Evolutionary conservation across 345 rosid species (phyloP), one percentile per base, ranked within the genome.

Genomic region (Eutrema japonicum): DNA sequence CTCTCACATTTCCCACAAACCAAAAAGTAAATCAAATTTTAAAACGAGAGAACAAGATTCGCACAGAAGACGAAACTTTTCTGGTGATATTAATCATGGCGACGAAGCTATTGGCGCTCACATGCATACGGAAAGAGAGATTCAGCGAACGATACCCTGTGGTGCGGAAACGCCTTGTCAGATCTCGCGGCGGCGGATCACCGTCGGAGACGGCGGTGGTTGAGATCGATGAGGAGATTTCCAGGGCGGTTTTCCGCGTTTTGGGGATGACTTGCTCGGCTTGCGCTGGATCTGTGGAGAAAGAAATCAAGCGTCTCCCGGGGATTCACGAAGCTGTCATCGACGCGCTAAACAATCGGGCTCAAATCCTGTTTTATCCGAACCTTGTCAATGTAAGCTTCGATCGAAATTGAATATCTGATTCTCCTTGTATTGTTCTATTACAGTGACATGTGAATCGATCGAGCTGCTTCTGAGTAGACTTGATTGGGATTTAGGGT

Each of bases 281-380:
- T 35, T 93, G 98, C 52, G 96, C 97, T 5, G 98, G 92, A 22
- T 93, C 98, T 29, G 87, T 90, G 32, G 98, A 93, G 83, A 93
- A 93, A 74, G 96, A 92, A 26, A 65, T 93, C 75, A 93, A 93
- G 66, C 79, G 98, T 65, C 91, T 93, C n/a, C 84, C 94, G 0
- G 98, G 98, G 4, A 88, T 91, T 6, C 80, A 76, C 8, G 92
- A 93, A 48, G 96, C 96, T 13, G 83, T 78, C 6, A 86, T 93
- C 13, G 98, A 93, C 71, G 90, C 90, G 18, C 40, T 93, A 62
- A 91, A 88, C 33, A 79, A 84, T 61, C 80, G 79, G 27, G 94
- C 93, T 36, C 92, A 80, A 79, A 92, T 93, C 59, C 42, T 80
- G 54, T 93, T 83, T 79, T 86, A 86, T 66, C 89, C 91, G 16